phyloP scores from a whole-genome alignment of 1,139 yeast genomes.

The Yamadazyma triangularis region DNA sequence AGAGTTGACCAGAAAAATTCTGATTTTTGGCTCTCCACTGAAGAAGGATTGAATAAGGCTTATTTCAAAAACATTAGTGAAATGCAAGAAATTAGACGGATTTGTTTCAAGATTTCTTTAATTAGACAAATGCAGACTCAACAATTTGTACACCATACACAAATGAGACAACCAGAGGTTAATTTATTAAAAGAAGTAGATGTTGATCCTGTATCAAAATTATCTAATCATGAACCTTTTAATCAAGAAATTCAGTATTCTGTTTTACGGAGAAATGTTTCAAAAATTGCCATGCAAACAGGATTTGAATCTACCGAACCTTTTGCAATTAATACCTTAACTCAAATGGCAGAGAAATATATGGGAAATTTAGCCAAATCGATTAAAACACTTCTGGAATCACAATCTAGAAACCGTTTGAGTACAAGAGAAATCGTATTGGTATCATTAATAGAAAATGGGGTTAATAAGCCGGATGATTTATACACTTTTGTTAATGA shows the following conservation, averaged over 20 bases:
- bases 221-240: conserved; percentile 61
- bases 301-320: conserved; percentile 88
- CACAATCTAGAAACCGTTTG: conserved; percentile 47
- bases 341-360: conserved; percentile 82
- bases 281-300: conserved; percentile 84
- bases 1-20: conserved; percentile 23
- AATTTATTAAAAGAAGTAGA: conserved; percentile 64
- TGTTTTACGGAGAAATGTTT: conserved; percentile 63
- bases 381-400: conserved; percentile 66
- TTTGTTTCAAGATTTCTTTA: conserved; percentile 84
- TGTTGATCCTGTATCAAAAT: conserved; percentile 71
- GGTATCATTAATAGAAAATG: conserved; percentile 74
- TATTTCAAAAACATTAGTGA: conserved; percentile 64
- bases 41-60: conserved; percentile 57
- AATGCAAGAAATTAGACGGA: conserved; percentile 83
- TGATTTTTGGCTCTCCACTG: conserved; percentile 29
- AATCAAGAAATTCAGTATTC: conserved; percentile 57
- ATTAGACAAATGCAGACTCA: conserved; percentile 91
- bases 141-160: conserved; percentile 69
- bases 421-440: conserved; percentile 47
- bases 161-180: conserved; percentile 65
- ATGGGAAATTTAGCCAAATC: conserved; percentile 71
- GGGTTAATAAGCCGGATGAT: conserved; percentile 75
- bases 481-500: conserved; percentile 73
- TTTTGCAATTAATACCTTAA: conserved; percentile 70